phyloP scores from a whole-genome alignment of 2,329 filamentous ascomycete genomes.

The Elsinoe batatas region DNA sequence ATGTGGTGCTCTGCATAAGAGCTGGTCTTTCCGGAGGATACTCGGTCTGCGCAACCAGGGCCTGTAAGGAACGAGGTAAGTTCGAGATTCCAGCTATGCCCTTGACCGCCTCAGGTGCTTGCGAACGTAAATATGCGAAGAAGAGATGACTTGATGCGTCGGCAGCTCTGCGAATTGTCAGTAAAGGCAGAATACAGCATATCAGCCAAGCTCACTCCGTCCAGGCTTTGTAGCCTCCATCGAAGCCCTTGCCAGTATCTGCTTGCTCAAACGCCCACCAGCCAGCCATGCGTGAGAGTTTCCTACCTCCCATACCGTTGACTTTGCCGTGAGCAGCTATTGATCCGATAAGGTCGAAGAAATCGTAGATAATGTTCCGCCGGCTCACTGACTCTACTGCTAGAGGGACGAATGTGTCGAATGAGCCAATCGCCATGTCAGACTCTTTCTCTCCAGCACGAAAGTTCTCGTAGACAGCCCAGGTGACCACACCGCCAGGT shows the following conservation, averaged over 20 bases:
- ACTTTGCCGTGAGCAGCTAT: constrained; percentile 86
- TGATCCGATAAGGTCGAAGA: constrained; percentile 86
- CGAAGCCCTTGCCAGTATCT: constrained; percentile 82
- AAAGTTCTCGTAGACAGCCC: constrained; percentile 96
- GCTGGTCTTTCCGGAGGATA: constrained; percentile 77
- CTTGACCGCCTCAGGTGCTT: constrained; percentile 65
- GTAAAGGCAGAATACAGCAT: background rate
- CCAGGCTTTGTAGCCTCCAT: constrained; percentile 88
- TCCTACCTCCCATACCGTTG: constrained; percentile 86
- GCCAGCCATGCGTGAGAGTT: constrained; percentile 86
- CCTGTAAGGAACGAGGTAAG: constrained; percentile 82
- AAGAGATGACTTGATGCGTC: constrained; percentile 95
- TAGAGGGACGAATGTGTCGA: constrained; percentile 91
- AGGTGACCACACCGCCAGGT: constrained; percentile 82
- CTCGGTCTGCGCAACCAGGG: constrained; percentile 81
- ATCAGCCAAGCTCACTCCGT: constrained; percentile 48
- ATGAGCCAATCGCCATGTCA: constrained; percentile 80
- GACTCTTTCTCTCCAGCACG: constrained; percentile 91
- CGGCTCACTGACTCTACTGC: constrained; percentile 81
- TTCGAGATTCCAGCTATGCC: constrained; percentile 69
- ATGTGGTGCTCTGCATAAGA: constrained; percentile 68
- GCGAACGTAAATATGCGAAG: constrained; percentile 88
- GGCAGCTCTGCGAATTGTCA: constrained; percentile 54
- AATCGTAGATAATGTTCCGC: constrained; percentile 85
- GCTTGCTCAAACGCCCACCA: constrained; percentile 98